phyloP scores from a whole-genome alignment of 2,329 filamentous ascomycete genomes.

The Colletotrichum trifolii region DNA sequence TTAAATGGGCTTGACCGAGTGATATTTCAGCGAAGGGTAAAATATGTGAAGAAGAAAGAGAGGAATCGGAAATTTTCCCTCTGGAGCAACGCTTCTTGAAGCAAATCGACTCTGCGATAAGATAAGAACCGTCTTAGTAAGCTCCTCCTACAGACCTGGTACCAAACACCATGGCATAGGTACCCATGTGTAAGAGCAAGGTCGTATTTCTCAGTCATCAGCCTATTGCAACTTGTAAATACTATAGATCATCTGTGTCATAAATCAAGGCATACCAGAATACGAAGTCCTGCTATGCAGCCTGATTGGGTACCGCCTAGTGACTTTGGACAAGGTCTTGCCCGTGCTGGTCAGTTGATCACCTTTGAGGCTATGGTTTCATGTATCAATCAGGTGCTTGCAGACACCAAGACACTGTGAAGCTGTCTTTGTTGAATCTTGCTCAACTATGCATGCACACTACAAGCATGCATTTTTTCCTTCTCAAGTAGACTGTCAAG shows the following conservation, averaged over 20 bases:
- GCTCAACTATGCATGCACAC: background rate
- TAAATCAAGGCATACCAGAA: background rate
- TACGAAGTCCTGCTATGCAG: background rate
- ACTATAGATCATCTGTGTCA: background rate
- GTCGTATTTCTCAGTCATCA: conserved; percentile 10
- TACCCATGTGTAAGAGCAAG: background rate
- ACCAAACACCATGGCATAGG: background rate
- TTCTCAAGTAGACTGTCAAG: too few species aligned
- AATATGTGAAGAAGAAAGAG: conserved; percentile 57
- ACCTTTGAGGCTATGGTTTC: conserved; percentile 18
- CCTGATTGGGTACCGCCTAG: too few species aligned
- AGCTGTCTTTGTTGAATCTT: background rate
- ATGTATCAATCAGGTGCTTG: conserved; percentile 11
- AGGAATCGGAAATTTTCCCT: conserved; percentile 19
- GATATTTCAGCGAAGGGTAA: conserved; percentile 55
- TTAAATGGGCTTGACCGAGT: conserved; percentile 45
- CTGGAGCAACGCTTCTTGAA: conserved; percentile 21
- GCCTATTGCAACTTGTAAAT: conserved; percentile 15
- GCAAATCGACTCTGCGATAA: conserved; percentile 13
- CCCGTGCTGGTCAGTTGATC: conserved; percentile 25
- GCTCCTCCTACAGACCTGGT: background rate
- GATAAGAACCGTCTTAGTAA: conserved; percentile 31
- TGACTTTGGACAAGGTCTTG: background rate
- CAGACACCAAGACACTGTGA: background rate
- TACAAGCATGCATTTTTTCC: too few species aligned